These are phyloP conservation scores for Tolypocladium tropicale DNA, from an alignment of 2,329 filamentous ascomycete genomes.

Conservation along the genomic window DNA sequence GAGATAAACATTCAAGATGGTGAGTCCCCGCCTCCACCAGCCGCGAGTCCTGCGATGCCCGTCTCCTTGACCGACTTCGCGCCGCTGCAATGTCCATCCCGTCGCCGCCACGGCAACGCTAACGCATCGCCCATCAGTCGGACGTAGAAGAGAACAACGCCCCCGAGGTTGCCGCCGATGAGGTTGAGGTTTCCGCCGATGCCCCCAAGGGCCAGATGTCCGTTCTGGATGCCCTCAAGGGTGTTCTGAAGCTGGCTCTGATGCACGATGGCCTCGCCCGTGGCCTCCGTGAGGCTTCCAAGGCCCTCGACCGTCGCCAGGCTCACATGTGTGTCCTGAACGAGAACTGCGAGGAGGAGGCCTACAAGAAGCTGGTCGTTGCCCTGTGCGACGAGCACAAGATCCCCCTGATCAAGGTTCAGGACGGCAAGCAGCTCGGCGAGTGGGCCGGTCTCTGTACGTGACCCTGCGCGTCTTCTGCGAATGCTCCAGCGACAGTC, in stretches of 20 bases:
- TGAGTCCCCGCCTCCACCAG: slow-evolving; percentile 25
- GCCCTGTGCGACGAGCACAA: slow-evolving; percentile 99
- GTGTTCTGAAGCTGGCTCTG: slow-evolving; percentile 94
- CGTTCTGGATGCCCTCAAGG: slow-evolving; percentile 96
- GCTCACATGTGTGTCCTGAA: slow-evolving; percentile 99
- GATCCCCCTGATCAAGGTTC: slow-evolving; percentile 99
- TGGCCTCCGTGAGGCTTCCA: slow-evolving; percentile 95
- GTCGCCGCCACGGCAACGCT: neutral
- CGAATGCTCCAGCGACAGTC: neutral
- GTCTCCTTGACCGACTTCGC: no score
- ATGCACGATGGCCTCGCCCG: slow-evolving; percentile 99
- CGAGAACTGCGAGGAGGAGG: slow-evolving; percentile 99
- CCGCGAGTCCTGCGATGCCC: neutral
- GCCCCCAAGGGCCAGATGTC: slow-evolving; percentile 91
- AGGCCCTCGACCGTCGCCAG: slow-evolving; percentile 96
- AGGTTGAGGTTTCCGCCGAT: slow-evolving; percentile 95
- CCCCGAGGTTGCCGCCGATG: slow-evolving; percentile 68
- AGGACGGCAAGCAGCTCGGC: slow-evolving; percentile 98
- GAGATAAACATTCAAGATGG: slow-evolving; percentile 49
- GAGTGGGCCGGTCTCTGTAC: slow-evolving; percentile 99
- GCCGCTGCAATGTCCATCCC: no score
- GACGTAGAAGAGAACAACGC: slow-evolving; percentile 99
- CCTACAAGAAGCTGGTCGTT: slow-evolving; percentile 99
- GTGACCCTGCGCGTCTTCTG: slow-evolving; percentile 29
- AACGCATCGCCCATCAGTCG: slow-evolving; percentile 51